Base-by-base conservation (phyloP, 352 stramenopile genomes). In the Ophiocytium majus region DNA sequence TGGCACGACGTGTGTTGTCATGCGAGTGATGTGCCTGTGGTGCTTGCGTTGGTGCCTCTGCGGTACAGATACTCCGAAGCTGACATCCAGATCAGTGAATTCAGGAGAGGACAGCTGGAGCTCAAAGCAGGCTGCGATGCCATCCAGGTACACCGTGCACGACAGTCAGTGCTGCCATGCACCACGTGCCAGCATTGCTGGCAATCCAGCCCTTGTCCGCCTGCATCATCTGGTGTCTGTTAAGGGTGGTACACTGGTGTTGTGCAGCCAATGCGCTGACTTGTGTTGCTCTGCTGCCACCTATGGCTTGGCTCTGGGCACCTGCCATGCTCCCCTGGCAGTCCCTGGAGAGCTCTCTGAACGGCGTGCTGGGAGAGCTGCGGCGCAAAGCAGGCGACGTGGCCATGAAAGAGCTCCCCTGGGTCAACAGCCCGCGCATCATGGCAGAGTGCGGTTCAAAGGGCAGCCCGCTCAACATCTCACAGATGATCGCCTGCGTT, bases 401-500 rank as follows among this genome's bases (percentile, higher is more conserved):
- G 89, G 98, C 96, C 83, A 99, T 99, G 96, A 95, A 95, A 50
- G 94, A 97, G 76, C 91, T 98, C 32, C 94, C 95, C n/a, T 98
- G 98, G 92, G 94, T 98, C 86, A 99, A 99, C 90, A 85, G 84
- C 34, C 92, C 28, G 92, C 94, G 92, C 71, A 99, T 99, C 84
- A 99, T 99, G 98, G 97, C 97, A 33, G 94, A 98, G 82, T 99
- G 96, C 91, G 98, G 98, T 63, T 98, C 96, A 0, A 99, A 99
- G 92, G 98, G 97, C 80, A 98, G 94, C 90, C 93, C 95, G 5
- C 89, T 99, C 0, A 99, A 99, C 89, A 99, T 99, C 86, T 99
- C 95, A n/a, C 98, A 99, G 91, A 99, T 99, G 97, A 98, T 99
- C 85, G 96, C 97, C 31, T 99, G 97, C 92, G 95, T 99, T 34